Conservation (phyloP, 257 asterid genomes). For the Solanum tacnaense region DNA sequence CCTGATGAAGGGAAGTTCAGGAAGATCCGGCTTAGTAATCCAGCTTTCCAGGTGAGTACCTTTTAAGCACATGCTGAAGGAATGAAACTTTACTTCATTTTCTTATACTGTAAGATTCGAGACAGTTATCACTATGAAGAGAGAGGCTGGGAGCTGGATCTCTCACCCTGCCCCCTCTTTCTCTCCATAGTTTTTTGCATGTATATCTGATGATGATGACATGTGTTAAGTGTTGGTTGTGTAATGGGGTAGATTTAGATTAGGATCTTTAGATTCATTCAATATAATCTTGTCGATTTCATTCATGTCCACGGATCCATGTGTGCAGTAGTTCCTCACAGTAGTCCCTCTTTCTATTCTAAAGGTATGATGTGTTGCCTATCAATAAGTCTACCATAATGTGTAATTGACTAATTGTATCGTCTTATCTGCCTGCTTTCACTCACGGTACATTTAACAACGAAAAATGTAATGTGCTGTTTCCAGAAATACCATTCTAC, state of each 20-base stretch:
- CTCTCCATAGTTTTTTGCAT: background rate
- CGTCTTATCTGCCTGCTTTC: background rate
- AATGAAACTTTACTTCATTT: background rate
- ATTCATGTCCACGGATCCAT: background rate
- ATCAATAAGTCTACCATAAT: background rate
- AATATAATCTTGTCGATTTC: background rate
- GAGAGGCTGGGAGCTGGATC: background rate
- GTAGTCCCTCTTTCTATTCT: background rate
- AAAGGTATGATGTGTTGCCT: background rate
- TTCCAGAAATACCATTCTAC: background rate
- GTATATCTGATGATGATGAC: background rate
- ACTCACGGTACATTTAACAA: background rate
- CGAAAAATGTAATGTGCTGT: background rate
- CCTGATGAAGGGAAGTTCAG: slow-evolving; percentile 63
- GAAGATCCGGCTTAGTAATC: slow-evolving; percentile 65
- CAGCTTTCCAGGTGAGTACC: slow-evolving; percentile 53
- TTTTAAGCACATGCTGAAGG: background rate
- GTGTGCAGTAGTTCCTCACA: background rate
- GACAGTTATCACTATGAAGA: background rate
- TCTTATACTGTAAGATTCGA: background rate
- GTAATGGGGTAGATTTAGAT: background rate
- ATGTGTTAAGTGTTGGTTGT: background rate
- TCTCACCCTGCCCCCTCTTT: background rate
- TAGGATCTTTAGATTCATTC: background rate
- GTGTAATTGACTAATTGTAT: background rate